Base-by-base conservation (phyloP, 768 basidiomycete genomes). In the Nevesoporus exiguus region DNA sequence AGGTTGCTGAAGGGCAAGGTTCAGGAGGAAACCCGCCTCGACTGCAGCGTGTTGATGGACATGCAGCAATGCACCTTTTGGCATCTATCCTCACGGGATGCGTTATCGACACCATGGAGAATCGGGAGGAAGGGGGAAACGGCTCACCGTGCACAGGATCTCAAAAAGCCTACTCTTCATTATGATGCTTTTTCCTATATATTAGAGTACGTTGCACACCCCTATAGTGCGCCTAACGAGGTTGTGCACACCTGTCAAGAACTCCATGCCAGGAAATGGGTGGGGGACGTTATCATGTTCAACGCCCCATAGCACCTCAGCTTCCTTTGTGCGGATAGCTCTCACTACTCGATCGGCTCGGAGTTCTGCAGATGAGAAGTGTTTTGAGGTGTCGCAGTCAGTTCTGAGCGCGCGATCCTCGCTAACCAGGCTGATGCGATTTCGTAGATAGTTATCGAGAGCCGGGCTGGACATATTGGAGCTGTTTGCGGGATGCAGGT, bases 221-320 rank as follows among this genome's bases (percentile, higher is more conserved):
- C 14, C 37, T 63, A 61, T 19, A 21, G 19, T 21, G 21, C 9
- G 19, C 10, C 19, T 34, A 5, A 90, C 88, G 19, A 91, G 77
- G 71, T 91, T 14, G 1, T 31, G 55, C 67, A 39, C 54, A 84
- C 86, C 85, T 36, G 84, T 89, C 57, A 89, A 68, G 61, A 89
- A 90, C 60, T 82, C 85, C 86, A 89, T 88, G 40, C 88, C 88
- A 24, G 87, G 87, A 58, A 87, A 90, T 0, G 83, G 75, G 59
- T 88, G 81, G 6, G 77, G 80, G 42, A 82, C 72, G 4, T 75
- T 76, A 13, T 78, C 73, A 55, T 80, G 73, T 22, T 83, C 78
- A 40, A 68, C 69, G 31, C 61, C 74, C 88, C 87, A 90, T 17
- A 89, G 71, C 0, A 77, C 74, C 22, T 68, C 61, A 0, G 77